phyloP scores from a whole-genome alignment of 495 filamentous ascomycete species.

The Neurospora sublineolata region DNA sequence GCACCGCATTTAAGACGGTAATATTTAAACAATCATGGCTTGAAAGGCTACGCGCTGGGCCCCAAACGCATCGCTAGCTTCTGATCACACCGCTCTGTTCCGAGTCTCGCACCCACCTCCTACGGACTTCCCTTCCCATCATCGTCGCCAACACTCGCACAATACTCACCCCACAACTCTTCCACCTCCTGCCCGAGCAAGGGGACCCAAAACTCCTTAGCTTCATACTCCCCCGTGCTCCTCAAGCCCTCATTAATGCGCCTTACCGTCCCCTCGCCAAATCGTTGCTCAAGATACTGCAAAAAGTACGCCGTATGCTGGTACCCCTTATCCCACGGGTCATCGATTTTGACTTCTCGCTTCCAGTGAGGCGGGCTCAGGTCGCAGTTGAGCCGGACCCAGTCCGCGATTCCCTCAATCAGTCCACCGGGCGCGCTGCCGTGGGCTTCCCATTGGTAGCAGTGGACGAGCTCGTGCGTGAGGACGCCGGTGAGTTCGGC shows the following conservation, averaged over 20 bases:
- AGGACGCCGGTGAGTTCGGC: slow-evolving; percentile 75
- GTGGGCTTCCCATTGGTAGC: slow-evolving; percentile 70
- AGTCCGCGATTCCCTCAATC: slow-evolving; percentile 90
- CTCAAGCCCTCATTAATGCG: slow-evolving; percentile 62
- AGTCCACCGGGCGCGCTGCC: slow-evolving; percentile 62
- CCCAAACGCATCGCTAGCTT: background rate
- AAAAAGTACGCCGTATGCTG: slow-evolving; percentile 88
- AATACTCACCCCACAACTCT: slow-evolving; percentile 66
- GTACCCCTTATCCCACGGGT: slow-evolving; percentile 80
- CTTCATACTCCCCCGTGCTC: slow-evolving; percentile 39
- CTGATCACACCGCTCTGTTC: background rate
- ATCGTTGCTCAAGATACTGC: slow-evolving; percentile 54
- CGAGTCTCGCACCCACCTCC: background rate
- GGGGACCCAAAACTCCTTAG: slow-evolving; percentile 57
- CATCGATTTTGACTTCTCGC: slow-evolving; percentile 14
- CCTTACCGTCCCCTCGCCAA: slow-evolving; percentile 60
- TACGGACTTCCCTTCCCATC: background rate
- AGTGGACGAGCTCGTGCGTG: slow-evolving; percentile 90
- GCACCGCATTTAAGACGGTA: background rate
- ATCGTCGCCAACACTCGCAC: background rate
- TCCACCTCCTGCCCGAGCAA: slow-evolving; percentile 53
- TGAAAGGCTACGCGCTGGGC: background rate
- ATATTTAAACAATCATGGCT: background rate
- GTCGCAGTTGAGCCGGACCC: slow-evolving; percentile 67
- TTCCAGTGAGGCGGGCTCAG: slow-evolving; percentile 81